Conservation (phyloP, 306 rosid species). For the Pyrus pyrifolia region DNA sequence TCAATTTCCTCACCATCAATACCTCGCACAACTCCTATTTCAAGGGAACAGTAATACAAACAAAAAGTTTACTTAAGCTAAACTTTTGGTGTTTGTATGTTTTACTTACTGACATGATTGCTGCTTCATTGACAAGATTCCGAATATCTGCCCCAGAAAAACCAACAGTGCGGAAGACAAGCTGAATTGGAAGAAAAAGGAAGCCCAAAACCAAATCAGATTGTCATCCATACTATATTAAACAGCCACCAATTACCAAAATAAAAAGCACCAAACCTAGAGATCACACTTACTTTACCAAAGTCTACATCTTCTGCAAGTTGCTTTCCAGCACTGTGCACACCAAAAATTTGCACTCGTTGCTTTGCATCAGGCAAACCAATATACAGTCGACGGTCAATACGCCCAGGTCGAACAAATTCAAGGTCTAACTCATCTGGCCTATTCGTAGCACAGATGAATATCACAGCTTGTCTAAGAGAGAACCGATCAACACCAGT, state of each 20-base stretch:
- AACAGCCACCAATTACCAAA: slow-evolving; percentile 3
- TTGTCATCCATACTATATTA: neutral
- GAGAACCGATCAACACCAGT: slow-evolving; percentile 81
- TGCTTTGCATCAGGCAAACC: slow-evolving; percentile 94
- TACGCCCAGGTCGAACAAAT: slow-evolving; percentile 83
- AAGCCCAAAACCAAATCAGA: slow-evolving; percentile 19
- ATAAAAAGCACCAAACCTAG: neutral
- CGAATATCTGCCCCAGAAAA: slow-evolving; percentile 95
- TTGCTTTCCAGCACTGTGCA: slow-evolving; percentile 74
- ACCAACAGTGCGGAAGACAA: slow-evolving; percentile 93
- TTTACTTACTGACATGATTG: slow-evolving; percentile 87
- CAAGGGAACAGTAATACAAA: neutral
- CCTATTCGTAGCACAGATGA: slow-evolving; percentile 93
- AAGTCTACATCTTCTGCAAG: slow-evolving; percentile 82
- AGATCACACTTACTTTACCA: slow-evolving; percentile 41
- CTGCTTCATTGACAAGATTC: slow-evolving; percentile 95
- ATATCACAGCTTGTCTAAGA: slow-evolving; percentile 93
- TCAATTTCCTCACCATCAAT: too few species aligned
- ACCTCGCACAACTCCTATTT: neutral
- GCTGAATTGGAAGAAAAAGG: slow-evolving; percentile 44
- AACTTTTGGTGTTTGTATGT: neutral
- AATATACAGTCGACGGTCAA: slow-evolving; percentile 91
- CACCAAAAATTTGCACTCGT: slow-evolving; percentile 75
- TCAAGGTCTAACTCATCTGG: slow-evolving; percentile 92
- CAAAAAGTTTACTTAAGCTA: neutral